Percentiles rank a stretch among this genome's conserved stretches.
Conservation (phyloP, 1,139 yeast species). For the Geotrichum reessii region DNA sequence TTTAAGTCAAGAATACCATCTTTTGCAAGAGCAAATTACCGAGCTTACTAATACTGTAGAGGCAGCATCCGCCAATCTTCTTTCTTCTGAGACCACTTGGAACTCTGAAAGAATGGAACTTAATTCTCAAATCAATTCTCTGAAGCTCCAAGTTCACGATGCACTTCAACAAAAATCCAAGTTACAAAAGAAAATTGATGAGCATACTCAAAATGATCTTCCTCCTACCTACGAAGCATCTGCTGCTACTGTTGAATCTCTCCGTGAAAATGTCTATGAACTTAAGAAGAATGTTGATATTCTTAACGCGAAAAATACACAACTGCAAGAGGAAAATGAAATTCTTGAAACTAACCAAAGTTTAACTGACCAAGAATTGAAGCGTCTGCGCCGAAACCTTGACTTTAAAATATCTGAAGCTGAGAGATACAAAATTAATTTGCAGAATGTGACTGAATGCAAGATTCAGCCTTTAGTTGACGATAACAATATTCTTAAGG, state of each 20-base stretch:
- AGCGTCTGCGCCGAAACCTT: neutral
- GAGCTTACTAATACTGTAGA: slow-evolving; percentile 36
- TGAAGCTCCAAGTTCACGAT: neutral
- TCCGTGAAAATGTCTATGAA: neutral
- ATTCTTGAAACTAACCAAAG: neutral
- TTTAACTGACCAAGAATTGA: slow-evolving; percentile 5
- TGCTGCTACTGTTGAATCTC: neutral
- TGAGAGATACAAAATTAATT: neutral
- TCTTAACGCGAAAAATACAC: neutral
- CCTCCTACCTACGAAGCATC: slow-evolving; percentile 5
- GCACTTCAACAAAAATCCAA: neutral
- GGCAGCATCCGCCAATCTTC: slow-evolving; percentile 33
- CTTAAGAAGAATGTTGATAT: neutral
- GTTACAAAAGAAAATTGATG: neutral
- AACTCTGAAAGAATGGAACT: slow-evolving; percentile 34
- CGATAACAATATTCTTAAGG: neutral
- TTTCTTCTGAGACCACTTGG: slow-evolving; percentile 42
- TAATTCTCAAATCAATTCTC: neutral
- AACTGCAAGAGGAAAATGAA: slow-evolving; percentile 1
- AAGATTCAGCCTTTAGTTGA: neutral
- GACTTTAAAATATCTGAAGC: neutral
- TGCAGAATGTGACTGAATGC: neutral
- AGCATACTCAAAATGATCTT: neutral
- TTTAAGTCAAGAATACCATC: slow-evolving; percentile 43
- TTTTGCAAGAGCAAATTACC: slow-evolving; percentile 39